Evolutionary conservation across 2,329 filamentous ascomycete species (phyloP), one percentile per base, ranked within the genome.

Genomic region (Clarireedia homoeocarpa): DNA sequence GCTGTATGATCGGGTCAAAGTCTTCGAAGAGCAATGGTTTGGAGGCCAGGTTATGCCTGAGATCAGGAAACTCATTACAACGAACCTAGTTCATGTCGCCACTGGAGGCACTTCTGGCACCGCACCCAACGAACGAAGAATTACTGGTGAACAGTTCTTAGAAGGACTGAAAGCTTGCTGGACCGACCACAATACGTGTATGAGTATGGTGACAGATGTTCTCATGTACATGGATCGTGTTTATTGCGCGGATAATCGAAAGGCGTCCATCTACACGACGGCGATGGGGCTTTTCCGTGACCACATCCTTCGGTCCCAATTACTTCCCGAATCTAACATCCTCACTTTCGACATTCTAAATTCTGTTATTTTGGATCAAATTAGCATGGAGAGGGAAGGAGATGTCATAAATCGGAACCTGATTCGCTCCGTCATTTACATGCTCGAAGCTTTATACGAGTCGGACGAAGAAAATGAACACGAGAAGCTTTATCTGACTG

Each of bases 221-320:
- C 78, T 97, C 51, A 96, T 97, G 91, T 96, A 96, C 68, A 89
- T 99, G 77, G 92, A 99, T 69, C 86, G 91, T 50, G 85, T 91
- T 27, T 91, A 88, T 66, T 86, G 84, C 50, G 77, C 84, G 38
- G 90, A 95, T 60, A 81, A 84, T 58, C 79, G 83, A 5, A 80
- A 80, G 59, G 85, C 89, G 0, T 87, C 88, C 0, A 94, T 96
- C 54, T 96, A 91, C 68, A 82, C 86, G 14, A 83, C 87, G 9
- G 85, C 89, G 2, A 95, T 99, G 77, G 86, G 86, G 2, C 77
- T 96, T 2, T 99, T 95, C 71, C 84, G 92, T 39, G 89, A 96
- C 64, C 79, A 91, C 63, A 88, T 99, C 46, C 77, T 99, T 7
- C 82, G 83, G 30, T 82, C 83, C 0, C 75, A 73, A 15, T 69